Conservation (phyloP, 768 basidiomycete genomes). For the Leucogyrophana mollusca region DNA sequence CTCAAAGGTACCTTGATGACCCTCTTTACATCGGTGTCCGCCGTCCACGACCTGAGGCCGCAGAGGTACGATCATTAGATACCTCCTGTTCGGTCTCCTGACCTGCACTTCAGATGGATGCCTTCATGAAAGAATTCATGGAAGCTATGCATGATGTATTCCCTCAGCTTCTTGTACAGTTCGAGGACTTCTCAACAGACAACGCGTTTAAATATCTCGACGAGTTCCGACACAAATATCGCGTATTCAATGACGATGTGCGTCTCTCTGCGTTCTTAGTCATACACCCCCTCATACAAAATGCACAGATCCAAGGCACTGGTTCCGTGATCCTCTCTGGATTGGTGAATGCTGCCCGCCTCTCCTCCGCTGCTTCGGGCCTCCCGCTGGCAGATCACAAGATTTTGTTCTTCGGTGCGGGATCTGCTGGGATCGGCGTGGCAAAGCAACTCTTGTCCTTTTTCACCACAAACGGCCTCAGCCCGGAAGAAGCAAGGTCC, state of each 20-base stretch:
- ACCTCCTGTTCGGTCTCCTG: neutral
- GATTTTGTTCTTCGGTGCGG: slow-evolving; percentile 59
- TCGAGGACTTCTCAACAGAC: slow-evolving; percentile 77
- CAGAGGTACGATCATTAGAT: slow-evolving; percentile 35
- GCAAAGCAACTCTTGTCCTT: slow-evolving; percentile 49
- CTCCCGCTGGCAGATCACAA: slow-evolving; percentile 44
- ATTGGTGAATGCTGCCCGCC: slow-evolving; percentile 68
- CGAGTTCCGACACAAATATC: slow-evolving; percentile 54
- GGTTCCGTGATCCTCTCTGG: slow-evolving; percentile 76
- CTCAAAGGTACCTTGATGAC: slow-evolving; percentile 60
- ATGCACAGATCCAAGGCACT: slow-evolving; percentile 63
- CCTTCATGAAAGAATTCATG: slow-evolving; percentile 80
- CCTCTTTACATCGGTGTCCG: slow-evolving; percentile 76
- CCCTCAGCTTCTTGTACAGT: slow-evolving; percentile 69
- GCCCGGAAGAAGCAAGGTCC: slow-evolving; percentile 61
- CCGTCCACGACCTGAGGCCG: slow-evolving; percentile 44
- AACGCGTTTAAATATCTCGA: slow-evolving; percentile 76
- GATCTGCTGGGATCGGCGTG: slow-evolving; percentile 53
- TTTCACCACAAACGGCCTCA: slow-evolving; percentile 53
- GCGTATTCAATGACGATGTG: slow-evolving; percentile 75
- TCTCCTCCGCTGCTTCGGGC: slow-evolving; percentile 48
- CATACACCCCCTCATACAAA: slow-evolving; percentile 1
- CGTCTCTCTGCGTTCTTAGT: slow-evolving; percentile 22
- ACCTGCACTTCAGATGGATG: slow-evolving; percentile 50
- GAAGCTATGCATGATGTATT: slow-evolving; percentile 60